phyloP scores from a whole-genome alignment of 805 yeast genomes.

The Kuraishia piskuri region DNA sequence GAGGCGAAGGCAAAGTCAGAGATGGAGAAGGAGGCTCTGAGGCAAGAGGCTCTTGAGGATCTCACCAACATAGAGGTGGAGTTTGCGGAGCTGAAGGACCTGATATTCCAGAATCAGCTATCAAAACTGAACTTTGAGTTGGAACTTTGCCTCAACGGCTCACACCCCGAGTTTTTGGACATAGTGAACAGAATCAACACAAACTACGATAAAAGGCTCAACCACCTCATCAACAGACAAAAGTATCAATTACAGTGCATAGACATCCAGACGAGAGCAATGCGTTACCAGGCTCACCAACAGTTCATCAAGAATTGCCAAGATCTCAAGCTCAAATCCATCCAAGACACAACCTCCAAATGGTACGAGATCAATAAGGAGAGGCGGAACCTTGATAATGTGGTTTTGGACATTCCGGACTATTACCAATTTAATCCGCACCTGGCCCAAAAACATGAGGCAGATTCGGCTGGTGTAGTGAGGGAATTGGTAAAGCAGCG shows the following conservation, averaged over 20 bases:
- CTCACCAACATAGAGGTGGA: slow-evolving; percentile 76
- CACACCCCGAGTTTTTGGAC: slow-evolving; percentile 82
- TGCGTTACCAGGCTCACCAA: slow-evolving; percentile 76
- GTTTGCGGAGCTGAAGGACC: slow-evolving; percentile 81
- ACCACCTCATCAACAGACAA: slow-evolving; percentile 26
- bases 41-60: slow-evolving; percentile 60
- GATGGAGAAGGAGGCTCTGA: slow-evolving; percentile 26
- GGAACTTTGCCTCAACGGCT: slow-evolving; percentile 77
- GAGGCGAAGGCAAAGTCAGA: slow-evolving; percentile 14
- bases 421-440: slow-evolving; percentile 25
- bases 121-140: slow-evolving; percentile 72
- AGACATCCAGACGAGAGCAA: slow-evolving; percentile 71
- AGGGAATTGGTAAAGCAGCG: slow-evolving; percentile 56
- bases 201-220: slow-evolving; percentile 62
- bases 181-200: slow-evolving; percentile 65
- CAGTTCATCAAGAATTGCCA: slow-evolving; percentile 61
- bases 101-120: slow-evolving; percentile 76
- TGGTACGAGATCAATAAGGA: slow-evolving; percentile 94
- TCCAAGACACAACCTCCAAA: slow-evolving; percentile 65
- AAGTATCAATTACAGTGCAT: slow-evolving; percentile 70
- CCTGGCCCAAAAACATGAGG: slow-evolving; percentile 14
- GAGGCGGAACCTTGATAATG: slow-evolving; percentile 68
- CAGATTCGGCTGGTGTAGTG: slow-evolving; percentile 14
- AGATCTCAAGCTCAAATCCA: slow-evolving; percentile 57
- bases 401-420: slow-evolving; percentile 43